A percentile compares a stretch with the other conserved stretches of the same genome.
Evolutionary conservation across 1,284 basidiomycete species (phyloP).

Genomic region (Somion occarium): DNA sequence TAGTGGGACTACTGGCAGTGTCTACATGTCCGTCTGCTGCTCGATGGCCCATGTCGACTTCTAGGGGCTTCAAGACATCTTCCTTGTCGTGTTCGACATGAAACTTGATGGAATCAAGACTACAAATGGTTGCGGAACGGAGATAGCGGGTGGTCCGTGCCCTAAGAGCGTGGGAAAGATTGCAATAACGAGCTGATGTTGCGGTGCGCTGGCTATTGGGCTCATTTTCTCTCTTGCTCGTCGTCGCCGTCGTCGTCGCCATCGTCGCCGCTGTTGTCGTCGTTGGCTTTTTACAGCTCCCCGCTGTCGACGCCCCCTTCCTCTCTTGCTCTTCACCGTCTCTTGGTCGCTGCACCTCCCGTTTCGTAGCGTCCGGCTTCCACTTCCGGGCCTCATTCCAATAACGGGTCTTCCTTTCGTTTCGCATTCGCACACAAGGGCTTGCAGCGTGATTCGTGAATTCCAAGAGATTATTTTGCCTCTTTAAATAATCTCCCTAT

Average conservation of each 20-base stretch:
- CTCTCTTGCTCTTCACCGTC: background rate
- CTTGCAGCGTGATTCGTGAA: background rate
- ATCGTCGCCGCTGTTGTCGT: background rate
- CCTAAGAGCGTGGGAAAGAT: background rate
- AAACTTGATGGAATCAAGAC: too few relatives aligned
- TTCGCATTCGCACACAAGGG: conserved; percentile 3
- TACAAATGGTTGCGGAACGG: background rate
- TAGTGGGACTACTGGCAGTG: too few relatives aligned
- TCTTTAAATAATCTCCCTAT: conserved; percentile 37
- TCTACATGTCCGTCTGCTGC: too few relatives aligned
- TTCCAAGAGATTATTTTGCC: conserved; percentile 34
- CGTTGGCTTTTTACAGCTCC: background rate
- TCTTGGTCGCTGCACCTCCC: background rate
- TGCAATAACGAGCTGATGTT: background rate
- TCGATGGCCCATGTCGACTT: too few relatives aligned
- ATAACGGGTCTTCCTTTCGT: conserved; percentile 1
- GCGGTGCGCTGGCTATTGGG: background rate
- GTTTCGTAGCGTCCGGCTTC: background rate
- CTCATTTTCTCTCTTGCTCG: background rate
- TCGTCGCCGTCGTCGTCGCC: background rate
- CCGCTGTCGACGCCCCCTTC: background rate
- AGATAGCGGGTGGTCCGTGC: conserved; percentile 2
- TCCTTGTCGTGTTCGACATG: background rate
- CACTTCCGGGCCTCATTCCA: background rate
- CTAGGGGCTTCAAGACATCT: background rate